Evolutionary conservation across 352 stramenopile species (phyloP), one percentile per base, ranked within the genome.

Genomic region (Phytophthora pistaciae): DNA sequence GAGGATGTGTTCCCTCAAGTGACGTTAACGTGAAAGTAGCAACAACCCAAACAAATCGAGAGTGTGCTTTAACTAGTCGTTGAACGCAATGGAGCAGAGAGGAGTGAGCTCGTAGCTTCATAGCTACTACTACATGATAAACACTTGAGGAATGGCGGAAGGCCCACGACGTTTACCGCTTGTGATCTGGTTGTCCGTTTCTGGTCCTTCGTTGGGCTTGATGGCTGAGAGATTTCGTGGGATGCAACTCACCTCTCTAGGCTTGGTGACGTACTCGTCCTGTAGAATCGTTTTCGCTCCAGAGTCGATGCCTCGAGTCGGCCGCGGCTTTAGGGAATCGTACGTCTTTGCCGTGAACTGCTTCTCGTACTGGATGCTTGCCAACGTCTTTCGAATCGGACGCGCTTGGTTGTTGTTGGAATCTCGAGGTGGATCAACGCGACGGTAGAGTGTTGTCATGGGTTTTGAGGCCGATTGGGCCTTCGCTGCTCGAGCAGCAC

Each of bases 221-320:
- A 52, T 64, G 18, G 46, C 59, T 5, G 68, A 69, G 42, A 85
- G 61, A 18, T 66, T 80, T 53, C 72, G 54, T 25, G 80, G 82
- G 57, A 92, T 82, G 59, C 74, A 80, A 74, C 85, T 91, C 63
- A 92, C 78, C 33, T 87, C 60, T 3, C 84, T 78, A 14, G 85
- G 85, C 40, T 82, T 74, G 5, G 80, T 90, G 18, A 90, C 74
- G 64, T 93, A 93, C 59, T 89, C 84, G 62, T 93, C 84, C 66
- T 93, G 85, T 20, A 95, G 75, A 23, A 80, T 38, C n/a, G 55
- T 82, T 73, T 91, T 93, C 14, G 84, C 84, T 5, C 70, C 60
- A 1, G 31, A 56, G 9, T 44, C 46, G 38, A 93, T 89, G 33
- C 79, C 83, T 46, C 68, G 72, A 53, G 58, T 70, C 5, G 63